A percentile compares a stretch with the other conserved stretches of the same genome.
phyloP scores from a whole-genome alignment of 768 basidiomycete genomes.

The Podaxis sp. region DNA sequence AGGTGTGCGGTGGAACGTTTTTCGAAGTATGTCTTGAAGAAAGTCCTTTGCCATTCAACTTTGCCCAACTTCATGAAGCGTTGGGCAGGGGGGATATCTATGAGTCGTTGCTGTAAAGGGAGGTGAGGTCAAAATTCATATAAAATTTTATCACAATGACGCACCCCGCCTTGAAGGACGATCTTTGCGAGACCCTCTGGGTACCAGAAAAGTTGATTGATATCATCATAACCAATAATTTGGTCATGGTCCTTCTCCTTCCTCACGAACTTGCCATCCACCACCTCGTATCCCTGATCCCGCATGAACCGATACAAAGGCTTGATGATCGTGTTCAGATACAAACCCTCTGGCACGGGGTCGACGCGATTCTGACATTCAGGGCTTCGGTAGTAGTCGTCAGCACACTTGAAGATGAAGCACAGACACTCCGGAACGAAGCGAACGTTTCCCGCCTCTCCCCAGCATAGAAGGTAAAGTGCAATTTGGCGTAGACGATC shows the following conservation, averaged over 20 bases:
- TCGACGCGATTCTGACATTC: constrained; percentile 96
- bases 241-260: constrained; percentile 92
- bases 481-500: constrained; percentile 96
- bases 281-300: constrained; percentile 95
- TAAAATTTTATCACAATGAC: constrained; percentile 19
- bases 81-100: constrained; percentile 88
- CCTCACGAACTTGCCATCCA: constrained; percentile 91
- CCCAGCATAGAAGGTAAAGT: constrained; percentile 96
- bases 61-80: constrained; percentile 90
- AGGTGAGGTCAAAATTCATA: constrained; percentile 3
- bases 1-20: constrained; percentile 91
- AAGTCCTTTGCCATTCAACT: constrained; percentile 91
- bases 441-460: constrained; percentile 95
- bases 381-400: constrained; percentile 97
- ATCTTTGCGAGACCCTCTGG: constrained; percentile 96
- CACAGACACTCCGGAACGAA: constrained; percentile 96
- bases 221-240: constrained; percentile 99
- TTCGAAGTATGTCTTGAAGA: constrained; percentile 99
- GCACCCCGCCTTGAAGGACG: constrained; percentile 79
- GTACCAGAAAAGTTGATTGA: constrained; percentile 99
- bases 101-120: constrained; percentile 69
- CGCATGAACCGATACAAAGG: constrained; percentile 95
- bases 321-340: constrained; percentile 87
- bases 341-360: constrained; percentile 91
- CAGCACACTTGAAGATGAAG: constrained; percentile 99